phyloP scores from a whole-genome alignment of 352 stramenopile species.

The Phytophthora podocarpi region DNA sequence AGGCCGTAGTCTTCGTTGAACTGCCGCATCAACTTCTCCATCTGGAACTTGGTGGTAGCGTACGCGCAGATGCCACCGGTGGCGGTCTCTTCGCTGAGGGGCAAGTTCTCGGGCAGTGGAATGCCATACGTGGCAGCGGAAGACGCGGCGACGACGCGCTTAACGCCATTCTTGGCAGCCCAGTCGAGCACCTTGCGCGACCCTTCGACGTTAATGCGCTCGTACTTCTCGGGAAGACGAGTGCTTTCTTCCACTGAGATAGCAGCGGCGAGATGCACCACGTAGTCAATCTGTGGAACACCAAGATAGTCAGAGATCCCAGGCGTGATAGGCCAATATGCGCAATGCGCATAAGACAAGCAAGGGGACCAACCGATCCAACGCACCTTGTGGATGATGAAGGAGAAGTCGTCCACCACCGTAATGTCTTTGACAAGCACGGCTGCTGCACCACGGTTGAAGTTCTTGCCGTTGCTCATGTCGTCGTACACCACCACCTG shows the following conservation, averaged over 20 bases:
- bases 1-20: constrained; percentile 75
- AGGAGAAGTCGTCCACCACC: constrained; percentile 76
- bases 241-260: constrained; percentile 89
- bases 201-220: constrained; percentile 84
- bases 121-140: constrained; percentile 81
- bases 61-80: constrained; percentile 84
- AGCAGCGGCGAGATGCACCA: constrained; percentile 81
- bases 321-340: too few relatives aligned
- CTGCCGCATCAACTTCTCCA: constrained; percentile 81
- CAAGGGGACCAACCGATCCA: background rate
- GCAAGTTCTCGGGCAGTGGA: constrained; percentile 65
- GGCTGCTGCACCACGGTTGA: constrained; percentile 71
- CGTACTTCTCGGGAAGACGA: constrained; percentile 85
- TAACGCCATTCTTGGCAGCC: constrained; percentile 73
- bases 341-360: background rate
- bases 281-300: constrained; percentile 67
- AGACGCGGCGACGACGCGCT: constrained; percentile 80
- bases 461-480: constrained; percentile 90
- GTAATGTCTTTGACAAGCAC: constrained; percentile 89
- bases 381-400: constrained; percentile 78
- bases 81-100: constrained; percentile 71
- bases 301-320: constrained; percentile 4
- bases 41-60: constrained; percentile 85
- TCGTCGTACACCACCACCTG: constrained; percentile 88
- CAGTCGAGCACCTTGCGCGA: constrained; percentile 85